phyloP scores from a whole-genome alignment of 2,329 filamentous ascomycete species.

The Cercospora sp. region DNA sequence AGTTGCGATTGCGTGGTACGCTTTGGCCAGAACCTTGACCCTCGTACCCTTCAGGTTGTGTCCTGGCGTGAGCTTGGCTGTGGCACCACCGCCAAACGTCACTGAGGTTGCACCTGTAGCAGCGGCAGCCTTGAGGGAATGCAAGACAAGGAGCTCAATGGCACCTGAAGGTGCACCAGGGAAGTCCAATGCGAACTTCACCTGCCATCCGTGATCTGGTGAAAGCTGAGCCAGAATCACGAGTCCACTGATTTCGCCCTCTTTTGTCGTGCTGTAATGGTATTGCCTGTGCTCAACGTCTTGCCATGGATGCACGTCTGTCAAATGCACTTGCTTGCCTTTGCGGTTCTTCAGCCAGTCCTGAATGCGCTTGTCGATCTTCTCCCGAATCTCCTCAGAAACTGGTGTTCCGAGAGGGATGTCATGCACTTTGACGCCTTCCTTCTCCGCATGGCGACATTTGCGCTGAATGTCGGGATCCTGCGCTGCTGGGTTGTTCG shows the following conservation, averaged over 20 bases:
- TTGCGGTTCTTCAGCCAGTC: slow-evolving; percentile 80
- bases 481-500: slow-evolving; percentile 65
- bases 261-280: slow-evolving; percentile 72
- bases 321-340: slow-evolving; percentile 84
- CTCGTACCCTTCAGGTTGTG: slow-evolving; percentile 78
- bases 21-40: slow-evolving; percentile 76
- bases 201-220: slow-evolving; percentile 82
- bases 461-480: slow-evolving; percentile 70
- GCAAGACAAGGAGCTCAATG: slow-evolving; percentile 79
- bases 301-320: slow-evolving; percentile 85
- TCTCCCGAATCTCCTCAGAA: slow-evolving; percentile 65
- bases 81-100: slow-evolving; percentile 85
- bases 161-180: slow-evolving; percentile 80
- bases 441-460: slow-evolving; percentile 74
- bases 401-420: slow-evolving; percentile 64
- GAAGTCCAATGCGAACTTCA: slow-evolving; percentile 96
- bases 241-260: slow-evolving; percentile 71
- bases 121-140: slow-evolving; percentile 64
- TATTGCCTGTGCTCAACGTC: slow-evolving; percentile 82
- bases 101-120: slow-evolving; percentile 63
- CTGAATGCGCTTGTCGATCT: slow-evolving; percentile 70
- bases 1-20: slow-evolving; percentile 77
- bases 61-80: slow-evolving; percentile 70
- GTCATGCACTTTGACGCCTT: slow-evolving; percentile 78
- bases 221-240: slow-evolving; percentile 81